Evolutionary conservation across 176 grass and related monocot species (phyloP), one percentile per base, ranked within the genome.

Genomic region (Oryza australiensis): DNA sequence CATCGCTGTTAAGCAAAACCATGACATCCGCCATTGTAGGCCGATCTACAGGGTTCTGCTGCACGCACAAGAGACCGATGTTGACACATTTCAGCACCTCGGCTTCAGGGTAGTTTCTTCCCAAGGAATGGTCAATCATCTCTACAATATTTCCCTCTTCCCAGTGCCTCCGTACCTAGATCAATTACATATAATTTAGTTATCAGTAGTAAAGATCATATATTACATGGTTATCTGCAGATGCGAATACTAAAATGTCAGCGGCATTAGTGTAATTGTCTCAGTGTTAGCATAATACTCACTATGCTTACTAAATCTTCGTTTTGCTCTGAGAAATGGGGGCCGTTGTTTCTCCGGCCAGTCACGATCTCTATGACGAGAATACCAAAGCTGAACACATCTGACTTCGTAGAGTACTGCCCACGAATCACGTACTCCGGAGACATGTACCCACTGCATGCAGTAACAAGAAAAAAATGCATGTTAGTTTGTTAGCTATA

Each of bases 301-400:
- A 37, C 88, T 3, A 37, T 68, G 78, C 68, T 77, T 83, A 86
- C 48, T 29, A 94, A 16, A 41, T 86, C 88, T 68, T 88, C 88
- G 7, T 41, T 73, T 79, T 84, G 67, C 32, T 90, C 76, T 4
- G 55, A n/a, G 0, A 59, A 15, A 33, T 3, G 32, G 9, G 62
- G 34, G 16, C 26, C 64, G 1, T 5, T 77, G 34, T 88, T 88
- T 46, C 20, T 88, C 37, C 15, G 53, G 27, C 91, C 88, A 0
- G 85, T 88, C n/a, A 94, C 26, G 22, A 90, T 94, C 69, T 94
- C 91, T 78, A 88, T 83, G 41, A 88, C 35, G 11, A 94, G 80
- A 57, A 94, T 13, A 12, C 82, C 91, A 1, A 87, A 94, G 26
- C 91, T 90, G 51, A 86, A 94, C 26, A 90, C 88, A 4, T 94